These are phyloP conservation scores for Geotrichum fermentans DNA, from an alignment of 1,139 yeast genomes.

Conservation along the genomic window DNA sequence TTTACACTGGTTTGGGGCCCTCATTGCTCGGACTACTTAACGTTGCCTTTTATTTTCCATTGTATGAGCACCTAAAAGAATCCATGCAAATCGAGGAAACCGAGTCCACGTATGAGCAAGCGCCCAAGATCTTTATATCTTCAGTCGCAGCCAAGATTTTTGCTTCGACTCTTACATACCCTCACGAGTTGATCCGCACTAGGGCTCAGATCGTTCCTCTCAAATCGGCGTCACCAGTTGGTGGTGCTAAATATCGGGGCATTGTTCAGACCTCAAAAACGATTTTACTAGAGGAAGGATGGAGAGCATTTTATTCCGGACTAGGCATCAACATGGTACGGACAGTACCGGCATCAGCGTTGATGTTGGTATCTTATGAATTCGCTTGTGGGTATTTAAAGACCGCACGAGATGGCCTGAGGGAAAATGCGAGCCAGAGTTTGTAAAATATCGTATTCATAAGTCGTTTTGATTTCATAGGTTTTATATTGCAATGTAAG, in stretches of 20 bases:
- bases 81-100: constrained; percentile 36
- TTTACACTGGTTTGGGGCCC: constrained; percentile 86
- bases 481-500: too few species aligned
- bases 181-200: constrained; percentile 92
- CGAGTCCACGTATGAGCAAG: constrained; percentile 15
- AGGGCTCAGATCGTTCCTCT: constrained; percentile 62
- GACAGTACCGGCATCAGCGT: constrained; percentile 93
- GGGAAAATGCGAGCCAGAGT: too few species aligned
- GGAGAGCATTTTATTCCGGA: constrained; percentile 84
- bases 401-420: too few species aligned
- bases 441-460: too few species aligned
- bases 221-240: neutral
- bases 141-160: constrained; percentile 81
- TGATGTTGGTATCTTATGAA: constrained; percentile 91
- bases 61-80: constrained; percentile 73
- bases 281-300: constrained; percentile 67
- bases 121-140: constrained; percentile 54
- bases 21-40: constrained; percentile 85
- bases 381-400: constrained; percentile 64
- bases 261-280: constrained; percentile 46
- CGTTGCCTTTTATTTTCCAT: constrained; percentile 95
- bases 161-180: constrained; percentile 86
- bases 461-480: too few species aligned
- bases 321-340: constrained; percentile 78
- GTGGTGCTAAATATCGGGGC: constrained; percentile 34